Percentiles rank a stretch among this genome's conserved stretches.
Evolutionary conservation across 805 yeast genomes (phyloP).

Genomic region (Nakazawaea molendinolei): DNA sequence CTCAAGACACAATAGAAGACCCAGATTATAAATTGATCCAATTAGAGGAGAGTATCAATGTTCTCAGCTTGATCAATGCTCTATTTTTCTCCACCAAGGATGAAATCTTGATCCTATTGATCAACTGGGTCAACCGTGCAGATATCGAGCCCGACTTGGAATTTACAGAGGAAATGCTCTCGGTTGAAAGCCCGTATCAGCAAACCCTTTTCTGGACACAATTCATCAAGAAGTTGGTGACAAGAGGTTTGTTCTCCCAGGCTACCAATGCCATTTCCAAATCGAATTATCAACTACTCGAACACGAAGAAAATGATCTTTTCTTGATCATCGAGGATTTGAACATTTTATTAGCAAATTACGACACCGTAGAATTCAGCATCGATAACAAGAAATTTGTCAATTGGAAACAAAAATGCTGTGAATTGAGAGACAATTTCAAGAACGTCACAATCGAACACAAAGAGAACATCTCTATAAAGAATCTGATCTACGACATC

Average conservation of each 20-base stretch:
- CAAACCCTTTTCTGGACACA: constrained; percentile 58
- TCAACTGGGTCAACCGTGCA: constrained; percentile 63
- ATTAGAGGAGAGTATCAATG: constrained; percentile 37
- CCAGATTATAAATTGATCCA: constrained; percentile 18
- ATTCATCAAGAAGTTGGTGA: constrained; percentile 45
- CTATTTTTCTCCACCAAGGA: constrained; percentile 37
- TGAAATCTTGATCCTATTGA: constrained; percentile 35
- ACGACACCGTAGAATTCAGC: constrained; percentile 28
- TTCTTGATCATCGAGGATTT: constrained; percentile 35
- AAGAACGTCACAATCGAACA: constrained; percentile 15
- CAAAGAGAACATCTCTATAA: constrained; percentile 21
- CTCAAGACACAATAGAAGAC: constrained; percentile 13
- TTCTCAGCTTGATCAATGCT: constrained; percentile 54
- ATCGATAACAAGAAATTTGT: constrained; percentile 34
- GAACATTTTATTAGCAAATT: constrained; percentile 29
- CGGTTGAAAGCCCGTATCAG: constrained; percentile 32
- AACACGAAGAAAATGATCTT: constrained; percentile 24
- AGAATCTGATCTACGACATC: constrained; percentile 33
- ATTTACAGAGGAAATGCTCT: constrained; percentile 37
- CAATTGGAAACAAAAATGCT: constrained; percentile 43
- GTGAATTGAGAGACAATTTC: constrained; percentile 41
- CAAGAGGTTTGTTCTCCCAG: constrained; percentile 56
- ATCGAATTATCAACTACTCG: constrained; percentile 36
- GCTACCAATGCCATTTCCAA: constrained; percentile 42
- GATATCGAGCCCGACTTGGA: constrained; percentile 60